These are phyloP conservation scores for Alternaria infectoria DNA, from an alignment of 2,329 filamentous ascomycete genomes.

Conservation along the genomic window DNA sequence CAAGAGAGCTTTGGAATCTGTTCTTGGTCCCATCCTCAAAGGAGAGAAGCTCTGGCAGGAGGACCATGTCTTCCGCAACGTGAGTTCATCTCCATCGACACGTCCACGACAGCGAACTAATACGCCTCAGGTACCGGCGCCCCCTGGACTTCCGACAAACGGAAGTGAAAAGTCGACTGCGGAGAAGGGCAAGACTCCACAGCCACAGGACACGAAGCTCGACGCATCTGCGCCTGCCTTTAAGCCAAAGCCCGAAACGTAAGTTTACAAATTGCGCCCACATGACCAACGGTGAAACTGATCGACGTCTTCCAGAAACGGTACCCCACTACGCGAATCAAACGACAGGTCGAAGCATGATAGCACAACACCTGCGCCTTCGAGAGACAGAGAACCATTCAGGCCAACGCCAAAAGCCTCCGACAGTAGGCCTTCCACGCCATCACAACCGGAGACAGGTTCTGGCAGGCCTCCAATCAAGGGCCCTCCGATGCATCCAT, in stretches of 20 bases:
- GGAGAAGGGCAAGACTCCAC: conserved; percentile 47
- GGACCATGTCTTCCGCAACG: conserved; percentile 74
- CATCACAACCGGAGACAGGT: conserved; percentile 22
- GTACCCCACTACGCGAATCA: conserved; percentile 22
- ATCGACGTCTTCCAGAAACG: conserved; percentile 35
- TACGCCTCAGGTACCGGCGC: conserved; percentile 25
- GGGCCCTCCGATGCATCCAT: conserved; percentile 21
- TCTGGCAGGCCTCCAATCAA: conserved; percentile 11
- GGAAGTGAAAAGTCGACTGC: conserved; percentile 34
- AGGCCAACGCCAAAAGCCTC: conserved; percentile 15
- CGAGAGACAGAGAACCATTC: conserved; percentile 29
- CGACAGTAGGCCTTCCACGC: conserved; percentile 15
- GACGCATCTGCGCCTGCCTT: conserved; percentile 68
- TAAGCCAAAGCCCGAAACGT: conserved; percentile 57
- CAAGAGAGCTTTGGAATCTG: conserved; percentile 73
- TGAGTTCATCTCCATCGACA: conserved; percentile 49
- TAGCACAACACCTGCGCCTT: conserved; percentile 15
- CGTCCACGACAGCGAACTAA: conserved; percentile 13
- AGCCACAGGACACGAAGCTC: conserved; percentile 54
- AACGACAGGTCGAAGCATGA: conserved; percentile 21
- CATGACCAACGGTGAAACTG: conserved; percentile 7
- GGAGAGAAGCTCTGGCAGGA: conserved; percentile 73
- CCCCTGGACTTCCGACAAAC: conserved; percentile 36
- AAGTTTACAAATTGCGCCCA: conserved; percentile 19
- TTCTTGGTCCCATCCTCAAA: conserved; percentile 72